Base-by-base conservation (phyloP, 192 early-diverging fungal species). In the Chytriomyces sp. region DNA sequence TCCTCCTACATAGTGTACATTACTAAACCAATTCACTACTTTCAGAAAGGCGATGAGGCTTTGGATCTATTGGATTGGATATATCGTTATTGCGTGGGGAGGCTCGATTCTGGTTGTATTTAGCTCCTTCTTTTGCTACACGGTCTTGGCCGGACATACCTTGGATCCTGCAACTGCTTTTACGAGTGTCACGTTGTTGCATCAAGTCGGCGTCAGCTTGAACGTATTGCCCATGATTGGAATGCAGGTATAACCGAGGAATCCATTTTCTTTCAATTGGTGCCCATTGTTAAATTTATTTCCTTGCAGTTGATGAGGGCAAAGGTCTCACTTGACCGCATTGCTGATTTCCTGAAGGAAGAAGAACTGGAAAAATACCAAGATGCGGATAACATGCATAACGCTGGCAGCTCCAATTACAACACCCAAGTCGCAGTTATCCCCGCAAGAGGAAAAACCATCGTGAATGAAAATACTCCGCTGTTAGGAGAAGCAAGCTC, bases 81-180 rank as follows among this genome's bases (percentile, higher is more conserved):
- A 65, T 46, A 66, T 64, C 45, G 50, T 64, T 35, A 69, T 81
- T 49, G 60, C 61, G 7, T 60, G 53, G 69, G 75, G 61, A 24
- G 65, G 53, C 13, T 87, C 88, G 0, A 85, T 89, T 45, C 57
- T 91, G 8, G 85, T 91, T 11, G 86, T 85, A 1, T 83, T 87
- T 6, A 53, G 83, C n/a, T 81, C 88, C 3, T 91, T 92, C 69
- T 84, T 83, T 23, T 88, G 82, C 50, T 89, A 89, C 76, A 85
- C 81, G 46, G 67, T 73, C 8, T 62, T 85, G 16, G 77, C 75
- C 4, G 77, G 80, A 10, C 64, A 86, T 49, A 50, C 61, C 4
- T 64, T 86, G 24, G 80, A 80, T 44, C 74, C 83, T 0, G 81
- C 83, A 0, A 82, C 80, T n/a, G 85, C 82, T 8, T 86, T 86